A percentile compares a stretch with the other conserved stretches of the same genome.
These are phyloP conservation scores for Coelastrella sp. DNA, from an alignment of 139 green algal genomes.

Conservation along the genomic window DNA sequence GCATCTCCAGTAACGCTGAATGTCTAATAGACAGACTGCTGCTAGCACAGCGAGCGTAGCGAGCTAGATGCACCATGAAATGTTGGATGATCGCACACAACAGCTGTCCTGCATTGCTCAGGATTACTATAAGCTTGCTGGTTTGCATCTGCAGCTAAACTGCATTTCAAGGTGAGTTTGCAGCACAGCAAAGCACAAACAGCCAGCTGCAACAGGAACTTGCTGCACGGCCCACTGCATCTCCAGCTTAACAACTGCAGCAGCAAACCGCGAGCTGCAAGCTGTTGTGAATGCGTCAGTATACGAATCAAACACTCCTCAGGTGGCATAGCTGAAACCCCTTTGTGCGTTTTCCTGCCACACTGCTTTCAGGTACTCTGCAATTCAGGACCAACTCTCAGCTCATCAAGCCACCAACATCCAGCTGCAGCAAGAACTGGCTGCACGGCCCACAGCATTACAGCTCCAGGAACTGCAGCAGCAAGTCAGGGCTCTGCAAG, in stretches of 20 bases:
- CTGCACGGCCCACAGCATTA: slow-evolving; percentile 59
- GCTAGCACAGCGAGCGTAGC: too few relatives aligned
- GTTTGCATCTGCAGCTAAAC: not conserved
- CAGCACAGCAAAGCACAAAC: not conserved
- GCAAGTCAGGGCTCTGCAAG: slow-evolving; percentile 83
- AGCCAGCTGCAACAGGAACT: slow-evolving; percentile 68
- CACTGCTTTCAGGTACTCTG: not conserved
- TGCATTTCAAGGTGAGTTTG: not conserved
- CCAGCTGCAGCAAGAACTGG: slow-evolving; percentile 68
- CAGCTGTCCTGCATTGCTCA: too few relatives aligned
- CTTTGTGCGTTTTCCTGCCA: too few relatives aligned
- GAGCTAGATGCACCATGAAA: too few relatives aligned
- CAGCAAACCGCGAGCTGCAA: slow-evolving; percentile 81
- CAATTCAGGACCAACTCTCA: not conserved
- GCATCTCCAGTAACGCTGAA: too few relatives aligned
- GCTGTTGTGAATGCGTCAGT: slow-evolving; percentile 77
- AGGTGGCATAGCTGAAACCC: too few relatives aligned
- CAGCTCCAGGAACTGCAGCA: slow-evolving; percentile 80
- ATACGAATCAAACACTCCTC: slow-evolving; percentile 14
- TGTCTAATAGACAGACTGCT: not conserved
- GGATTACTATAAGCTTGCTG: too few relatives aligned
- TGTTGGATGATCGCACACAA: too few relatives aligned
- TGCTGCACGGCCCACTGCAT: slow-evolving; percentile 58
- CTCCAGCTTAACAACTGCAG: slow-evolving; percentile 78
- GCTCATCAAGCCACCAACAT: not conserved